Conservation (phyloP, 768 basidiomycete genomes). For the Mycena rebaudengoi region DNA sequence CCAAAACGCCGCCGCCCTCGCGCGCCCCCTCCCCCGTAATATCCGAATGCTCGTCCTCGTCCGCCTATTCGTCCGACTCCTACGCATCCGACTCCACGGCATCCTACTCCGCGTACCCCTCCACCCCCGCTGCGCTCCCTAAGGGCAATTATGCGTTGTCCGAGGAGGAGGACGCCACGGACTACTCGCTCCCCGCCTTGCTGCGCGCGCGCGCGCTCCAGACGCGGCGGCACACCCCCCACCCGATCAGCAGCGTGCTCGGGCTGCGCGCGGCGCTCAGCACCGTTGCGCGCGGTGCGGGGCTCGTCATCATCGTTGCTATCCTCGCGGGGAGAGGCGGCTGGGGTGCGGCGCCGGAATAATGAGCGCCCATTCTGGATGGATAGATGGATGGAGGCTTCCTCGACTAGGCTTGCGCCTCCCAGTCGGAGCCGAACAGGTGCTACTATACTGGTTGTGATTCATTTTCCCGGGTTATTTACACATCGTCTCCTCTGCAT, state of each 20-base stretch:
- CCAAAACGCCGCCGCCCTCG: neutral
- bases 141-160: too few species aligned
- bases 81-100: neutral
- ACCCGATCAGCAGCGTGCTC: neutral
- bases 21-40: neutral
- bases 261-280: neutral
- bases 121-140: neutral
- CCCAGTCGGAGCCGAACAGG: too few species aligned
- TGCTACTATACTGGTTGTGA: too few species aligned
- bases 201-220: neutral
- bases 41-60: neutral
- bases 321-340: neutral
- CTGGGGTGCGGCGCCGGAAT: constrained; percentile 2
- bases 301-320: neutral
- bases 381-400: too few species aligned
- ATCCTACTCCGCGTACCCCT: neutral
- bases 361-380: too few species aligned
- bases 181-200: constrained; percentile 12
- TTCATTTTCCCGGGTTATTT: too few species aligned
- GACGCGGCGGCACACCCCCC: constrained; percentile 1
- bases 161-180: constrained; percentile 1
- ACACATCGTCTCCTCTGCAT: too few species aligned
- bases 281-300: neutral
- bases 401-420: too few species aligned
- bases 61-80: neutral